These are phyloP conservation scores for Albugo laibachii DNA, from an alignment of 352 stramenopile species.

Conservation along the genomic window DNA sequence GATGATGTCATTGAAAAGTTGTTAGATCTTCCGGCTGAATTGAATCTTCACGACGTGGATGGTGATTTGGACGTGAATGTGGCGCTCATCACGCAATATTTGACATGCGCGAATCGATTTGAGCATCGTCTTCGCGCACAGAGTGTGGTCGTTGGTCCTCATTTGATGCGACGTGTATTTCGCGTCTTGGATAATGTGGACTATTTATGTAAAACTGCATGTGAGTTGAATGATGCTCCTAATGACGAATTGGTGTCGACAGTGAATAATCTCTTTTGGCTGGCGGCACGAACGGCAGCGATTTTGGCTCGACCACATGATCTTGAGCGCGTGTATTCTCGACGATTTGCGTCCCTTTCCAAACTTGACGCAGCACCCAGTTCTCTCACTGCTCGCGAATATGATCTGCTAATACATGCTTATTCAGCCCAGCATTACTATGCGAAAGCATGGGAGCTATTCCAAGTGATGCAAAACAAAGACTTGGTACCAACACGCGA, in stretches of 20 bases:
- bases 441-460: conserved; percentile 23
- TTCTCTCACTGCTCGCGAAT: conserved; percentile 18
- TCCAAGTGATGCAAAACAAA: conserved; percentile 71
- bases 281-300: conserved; percentile 30
- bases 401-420: conserved; percentile 51
- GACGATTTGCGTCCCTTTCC: neutral
- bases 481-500: conserved; percentile 34
- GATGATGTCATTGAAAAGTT: conserved; percentile 26
- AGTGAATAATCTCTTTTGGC: conserved; percentile 27
- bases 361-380: neutral
- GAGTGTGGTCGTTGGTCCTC: conserved; percentile 21
- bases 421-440: conserved; percentile 26
- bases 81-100: conserved; percentile 60
- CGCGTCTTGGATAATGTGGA: conserved; percentile 16
- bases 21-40: conserved; percentile 3
- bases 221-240: neutral
- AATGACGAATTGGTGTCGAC: conserved; percentile 10
- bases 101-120: conserved; percentile 39
- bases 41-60: too few species aligned
- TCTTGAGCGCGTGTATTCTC: conserved; percentile 6
- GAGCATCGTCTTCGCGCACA: conserved; percentile 25
- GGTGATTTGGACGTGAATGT: conserved; percentile 27
- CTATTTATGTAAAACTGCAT: too few species aligned
- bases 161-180: conserved; percentile 57
- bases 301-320: conserved; percentile 43